Conservation (phyloP, 2,329 filamentous ascomycete species). For the Penicillium paneum region DNA sequence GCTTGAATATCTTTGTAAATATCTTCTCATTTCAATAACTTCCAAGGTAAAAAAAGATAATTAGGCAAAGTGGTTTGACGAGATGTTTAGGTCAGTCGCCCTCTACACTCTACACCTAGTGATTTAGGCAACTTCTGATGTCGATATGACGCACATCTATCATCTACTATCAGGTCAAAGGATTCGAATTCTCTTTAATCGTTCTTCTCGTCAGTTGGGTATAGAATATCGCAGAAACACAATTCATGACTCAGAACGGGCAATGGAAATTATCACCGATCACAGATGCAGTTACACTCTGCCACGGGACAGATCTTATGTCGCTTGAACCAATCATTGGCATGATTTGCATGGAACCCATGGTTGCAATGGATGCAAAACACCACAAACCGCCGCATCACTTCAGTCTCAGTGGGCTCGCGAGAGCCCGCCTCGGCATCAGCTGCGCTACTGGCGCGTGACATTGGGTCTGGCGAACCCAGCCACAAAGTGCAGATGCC, state of each 20-base stretch:
- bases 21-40: too few species aligned
- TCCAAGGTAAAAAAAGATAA: too few species aligned
- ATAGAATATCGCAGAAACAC: conserved; percentile 9
- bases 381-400: conserved; percentile 55
- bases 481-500: conserved; percentile 62
- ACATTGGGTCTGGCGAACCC: conserved; percentile 55
- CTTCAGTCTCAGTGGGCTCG: conserved; percentile 38
- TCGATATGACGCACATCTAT: too few species aligned
- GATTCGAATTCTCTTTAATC: not conserved
- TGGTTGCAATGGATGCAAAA: conserved; percentile 64
- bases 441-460: conserved; percentile 35
- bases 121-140: too few species aligned
- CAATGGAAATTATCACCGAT: conserved; percentile 26
- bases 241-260: not conserved
- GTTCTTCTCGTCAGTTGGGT: conserved; percentile 10
- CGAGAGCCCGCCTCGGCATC: conserved; percentile 30
- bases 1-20: too few species aligned
- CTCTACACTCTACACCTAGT: too few species aligned
- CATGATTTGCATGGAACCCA: conserved; percentile 63
- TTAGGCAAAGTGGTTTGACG: too few species aligned
- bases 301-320: conserved; percentile 42
- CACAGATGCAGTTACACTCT: conserved; percentile 42
- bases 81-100: too few species aligned
- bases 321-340: conserved; percentile 56
- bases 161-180: not conserved